Percentiles rank a stretch among this genome's conserved stretches.
These are phyloP conservation scores for Dendrocalamus latiflorus DNA, from an alignment of 202 grass and related monocot species.

Conservation along the genomic window DNA sequence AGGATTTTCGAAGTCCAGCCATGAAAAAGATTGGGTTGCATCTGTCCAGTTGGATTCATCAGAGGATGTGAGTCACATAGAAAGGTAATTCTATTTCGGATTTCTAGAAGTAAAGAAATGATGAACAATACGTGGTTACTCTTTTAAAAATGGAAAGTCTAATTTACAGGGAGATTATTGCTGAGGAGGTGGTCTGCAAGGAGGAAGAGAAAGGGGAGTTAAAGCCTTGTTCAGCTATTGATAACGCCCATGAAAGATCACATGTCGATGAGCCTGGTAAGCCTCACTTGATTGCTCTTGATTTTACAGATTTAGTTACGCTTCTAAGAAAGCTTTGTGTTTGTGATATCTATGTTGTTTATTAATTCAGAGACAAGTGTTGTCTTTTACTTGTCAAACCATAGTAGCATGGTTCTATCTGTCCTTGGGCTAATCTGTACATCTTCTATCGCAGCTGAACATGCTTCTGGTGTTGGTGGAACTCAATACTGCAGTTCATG, in stretches of 20 bases:
- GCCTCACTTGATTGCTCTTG: slow-evolving; percentile 6
- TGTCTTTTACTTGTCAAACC: not conserved
- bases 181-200: not conserved
- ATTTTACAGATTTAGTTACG: not conserved
- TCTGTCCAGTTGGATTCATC: not conserved
- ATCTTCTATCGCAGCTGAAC: not conserved
- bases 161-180: slow-evolving; percentile 17
- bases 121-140: not conserved
- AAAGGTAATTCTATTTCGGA: slow-evolving; percentile 18
- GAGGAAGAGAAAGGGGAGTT: slow-evolving; percentile 8
- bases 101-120: not conserved
- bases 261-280: slow-evolving; percentile 15
- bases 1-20: not conserved
- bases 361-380: not conserved
- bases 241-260: not conserved
- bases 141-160: not conserved
- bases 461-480: slow-evolving; percentile 18
- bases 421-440: not conserved
- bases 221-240: not conserved
- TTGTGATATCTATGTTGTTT: not conserved
- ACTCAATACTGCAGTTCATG: not conserved
- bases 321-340: not conserved
- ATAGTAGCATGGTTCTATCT: not conserved
- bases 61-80: not conserved
- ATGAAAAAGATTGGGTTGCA: not conserved